Percentiles rank a stretch among this genome's conserved stretches.
phyloP scores from a whole-genome alignment of 305 asterid species.

The Salvia sclarea region DNA sequence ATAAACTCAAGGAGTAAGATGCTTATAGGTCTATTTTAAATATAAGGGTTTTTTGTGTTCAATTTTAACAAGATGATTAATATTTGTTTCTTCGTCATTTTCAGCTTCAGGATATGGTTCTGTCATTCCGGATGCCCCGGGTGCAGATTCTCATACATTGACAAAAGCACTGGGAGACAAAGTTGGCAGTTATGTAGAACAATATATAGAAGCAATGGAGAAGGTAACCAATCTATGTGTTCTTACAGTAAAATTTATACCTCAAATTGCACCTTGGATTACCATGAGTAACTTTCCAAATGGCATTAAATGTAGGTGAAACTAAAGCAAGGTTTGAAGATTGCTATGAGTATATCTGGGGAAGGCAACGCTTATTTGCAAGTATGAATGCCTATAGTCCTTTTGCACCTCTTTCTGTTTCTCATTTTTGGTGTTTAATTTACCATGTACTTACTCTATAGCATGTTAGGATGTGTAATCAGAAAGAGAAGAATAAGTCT shows the following conservation, averaged over 20 bases:
- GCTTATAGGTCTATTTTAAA: not conserved
- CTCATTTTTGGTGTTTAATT: not conserved
- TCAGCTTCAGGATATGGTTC: constrained; percentile 85
- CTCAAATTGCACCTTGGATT: constrained; percentile 7
- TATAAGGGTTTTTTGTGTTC: constrained; percentile 6
- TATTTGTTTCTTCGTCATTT: constrained; percentile 23
- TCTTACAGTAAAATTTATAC: constrained; percentile 14
- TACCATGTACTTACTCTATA: constrained; percentile 1
- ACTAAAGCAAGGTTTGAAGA: constrained; percentile 88
- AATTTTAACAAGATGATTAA: constrained; percentile 1
- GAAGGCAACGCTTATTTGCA: constrained; percentile 95
- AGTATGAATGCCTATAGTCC: constrained; percentile 44
- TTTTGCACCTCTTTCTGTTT: constrained; percentile 1
- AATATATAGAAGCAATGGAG: constrained; percentile 87
- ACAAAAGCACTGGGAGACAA: constrained; percentile 70
- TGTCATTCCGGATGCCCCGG: constrained; percentile 66
- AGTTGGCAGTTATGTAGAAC: constrained; percentile 65
- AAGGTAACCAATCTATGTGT: constrained; percentile 54
- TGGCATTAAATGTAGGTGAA: constrained; percentile 61
- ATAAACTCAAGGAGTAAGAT: not conserved
- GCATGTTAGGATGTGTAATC: constrained; percentile 2
- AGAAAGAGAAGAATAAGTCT: not conserved
- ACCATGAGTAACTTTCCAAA: constrained; percentile 26
- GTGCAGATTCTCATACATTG: constrained; percentile 68
- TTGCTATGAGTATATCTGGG: constrained; percentile 85